These are phyloP conservation scores for Salvia hispanica DNA, from an alignment of 257 asterid genomes.

Conservation along the genomic window DNA sequence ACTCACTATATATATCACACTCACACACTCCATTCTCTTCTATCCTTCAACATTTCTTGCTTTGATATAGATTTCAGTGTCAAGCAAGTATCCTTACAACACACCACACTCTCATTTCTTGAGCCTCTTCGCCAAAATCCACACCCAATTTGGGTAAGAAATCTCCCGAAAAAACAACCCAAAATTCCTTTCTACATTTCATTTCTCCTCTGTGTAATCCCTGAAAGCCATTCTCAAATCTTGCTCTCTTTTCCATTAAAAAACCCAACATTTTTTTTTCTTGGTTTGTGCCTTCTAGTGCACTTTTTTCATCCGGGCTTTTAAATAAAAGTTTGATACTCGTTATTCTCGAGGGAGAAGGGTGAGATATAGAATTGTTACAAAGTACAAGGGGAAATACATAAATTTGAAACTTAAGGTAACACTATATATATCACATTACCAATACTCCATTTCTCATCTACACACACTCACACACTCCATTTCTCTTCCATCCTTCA, in stretches of 20 bases:
- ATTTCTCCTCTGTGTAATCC: slow-evolving; percentile 9
- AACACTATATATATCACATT: background rate
- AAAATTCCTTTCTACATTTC: slow-evolving; percentile 9
- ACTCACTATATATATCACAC: too few relatives aligned
- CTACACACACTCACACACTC: slow-evolving; percentile 5
- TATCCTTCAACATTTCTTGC: too few relatives aligned
- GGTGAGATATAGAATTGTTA: slow-evolving; percentile 29
- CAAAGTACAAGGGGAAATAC: slow-evolving; percentile 29
- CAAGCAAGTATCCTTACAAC: too few relatives aligned
- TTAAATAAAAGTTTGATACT: background rate
- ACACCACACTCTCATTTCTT: too few relatives aligned
- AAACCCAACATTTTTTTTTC: slow-evolving; percentile 24
- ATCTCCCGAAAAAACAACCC: background rate
- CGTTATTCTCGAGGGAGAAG: background rate
- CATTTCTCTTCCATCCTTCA: background rate
- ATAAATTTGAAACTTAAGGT: background rate
- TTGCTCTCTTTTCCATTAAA: slow-evolving; percentile 18
- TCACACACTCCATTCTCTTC: too few relatives aligned
- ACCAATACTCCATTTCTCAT: slow-evolving; percentile 33
- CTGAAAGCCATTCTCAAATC: slow-evolving; percentile 41
- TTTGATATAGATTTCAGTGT: too few relatives aligned
- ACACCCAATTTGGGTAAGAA: slow-evolving; percentile 9
- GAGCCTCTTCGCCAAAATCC: slow-evolving; percentile 47
- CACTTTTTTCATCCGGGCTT: slow-evolving; percentile 24
- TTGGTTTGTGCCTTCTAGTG: background rate